These are phyloP conservation scores for Aspergillus bombycis DNA, from an alignment of 2,329 filamentous ascomycete genomes.

Conservation along the genomic window DNA sequence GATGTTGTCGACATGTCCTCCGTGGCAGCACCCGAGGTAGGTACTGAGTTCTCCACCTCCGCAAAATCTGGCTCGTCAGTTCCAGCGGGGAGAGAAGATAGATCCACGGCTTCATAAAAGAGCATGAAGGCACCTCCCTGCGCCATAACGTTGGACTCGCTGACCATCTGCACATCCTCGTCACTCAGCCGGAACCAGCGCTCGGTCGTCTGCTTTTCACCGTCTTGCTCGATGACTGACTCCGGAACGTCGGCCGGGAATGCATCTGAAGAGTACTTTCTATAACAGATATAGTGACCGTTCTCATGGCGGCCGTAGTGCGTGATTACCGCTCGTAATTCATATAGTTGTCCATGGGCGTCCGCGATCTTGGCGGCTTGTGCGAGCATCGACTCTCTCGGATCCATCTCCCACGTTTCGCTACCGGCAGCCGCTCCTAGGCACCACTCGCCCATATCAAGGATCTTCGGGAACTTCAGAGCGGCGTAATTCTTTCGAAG, in stretches of 20 bases:
- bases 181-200: constrained; percentile 94
- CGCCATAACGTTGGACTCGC: constrained; percentile 71
- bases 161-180: constrained; percentile 75
- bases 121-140: constrained; percentile 94
- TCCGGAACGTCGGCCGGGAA: constrained; percentile 39
- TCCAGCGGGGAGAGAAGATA: background rate
- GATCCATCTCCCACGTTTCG: constrained; percentile 73
- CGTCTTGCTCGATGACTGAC: constrained; percentile 35
- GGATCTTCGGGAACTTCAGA: constrained; percentile 72
- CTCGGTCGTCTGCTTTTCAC: constrained; percentile 44
- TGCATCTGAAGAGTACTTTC: constrained; percentile 61
- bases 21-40: constrained; percentile 24
- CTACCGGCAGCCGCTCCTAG: constrained; percentile 61
- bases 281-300: constrained; percentile 92
- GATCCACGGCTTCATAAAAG: constrained; percentile 80
- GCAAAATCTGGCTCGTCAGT: constrained; percentile 6
- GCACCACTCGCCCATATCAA: constrained; percentile 86
- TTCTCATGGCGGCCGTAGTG: constrained; percentile 92
- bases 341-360: constrained; percentile 59
- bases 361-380: constrained; percentile 60
- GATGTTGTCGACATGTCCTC: constrained; percentile 33
- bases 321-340: constrained; percentile 80
- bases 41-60: constrained; percentile 18
- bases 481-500: constrained; percentile 82
- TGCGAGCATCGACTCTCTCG: constrained; percentile 73